A percentile compares a stretch with the other conserved stretches of the same genome.
phyloP scores from a whole-genome alignment of 176 grass and related monocot genomes.

The Triticum turgidum region DNA sequence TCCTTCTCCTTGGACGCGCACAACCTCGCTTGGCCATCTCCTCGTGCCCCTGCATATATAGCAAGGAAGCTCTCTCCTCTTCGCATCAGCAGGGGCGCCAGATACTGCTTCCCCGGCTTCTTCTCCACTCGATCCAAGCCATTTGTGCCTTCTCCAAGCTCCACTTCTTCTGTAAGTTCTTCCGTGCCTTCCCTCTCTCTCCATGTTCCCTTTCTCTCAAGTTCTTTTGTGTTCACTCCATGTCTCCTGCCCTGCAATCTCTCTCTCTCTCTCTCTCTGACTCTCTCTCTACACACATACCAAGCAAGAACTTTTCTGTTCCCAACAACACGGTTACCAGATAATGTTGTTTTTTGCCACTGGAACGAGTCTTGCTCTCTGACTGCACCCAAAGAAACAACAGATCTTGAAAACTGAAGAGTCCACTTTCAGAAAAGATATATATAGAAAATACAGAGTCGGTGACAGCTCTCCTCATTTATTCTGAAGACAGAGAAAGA shows the following conservation, averaged over 20 bases:
- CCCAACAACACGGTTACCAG: neutral
- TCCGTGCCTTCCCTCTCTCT: neutral
- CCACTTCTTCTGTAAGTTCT: conserved; percentile 24
- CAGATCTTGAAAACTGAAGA: conserved; percentile 8
- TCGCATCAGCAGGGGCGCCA: neutral
- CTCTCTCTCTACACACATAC: neutral
- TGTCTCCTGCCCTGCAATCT: neutral
- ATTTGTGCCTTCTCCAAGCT: neutral
- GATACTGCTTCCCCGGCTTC: neutral
- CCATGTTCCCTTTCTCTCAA: neutral
- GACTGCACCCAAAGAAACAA: conserved; percentile 15
- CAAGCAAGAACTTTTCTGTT: neutral
- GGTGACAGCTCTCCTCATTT: neutral
- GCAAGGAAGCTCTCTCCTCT: neutral
- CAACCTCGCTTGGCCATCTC: neutral
- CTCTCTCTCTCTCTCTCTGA: neutral
- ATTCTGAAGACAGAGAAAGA: neutral
- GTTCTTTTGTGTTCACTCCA: neutral
- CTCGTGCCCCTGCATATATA: conserved; percentile 12
- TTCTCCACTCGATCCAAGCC: neutral
- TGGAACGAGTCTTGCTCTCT: neutral
- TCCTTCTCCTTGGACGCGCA: neutral
- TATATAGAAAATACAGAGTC: too few relatives aligned
- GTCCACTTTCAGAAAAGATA: neutral
- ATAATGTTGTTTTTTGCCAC: neutral